These are phyloP conservation scores for Aspergillus pseudoglaucus DNA, from an alignment of 2,329 filamentous ascomycete species.

Conservation along the genomic window DNA sequence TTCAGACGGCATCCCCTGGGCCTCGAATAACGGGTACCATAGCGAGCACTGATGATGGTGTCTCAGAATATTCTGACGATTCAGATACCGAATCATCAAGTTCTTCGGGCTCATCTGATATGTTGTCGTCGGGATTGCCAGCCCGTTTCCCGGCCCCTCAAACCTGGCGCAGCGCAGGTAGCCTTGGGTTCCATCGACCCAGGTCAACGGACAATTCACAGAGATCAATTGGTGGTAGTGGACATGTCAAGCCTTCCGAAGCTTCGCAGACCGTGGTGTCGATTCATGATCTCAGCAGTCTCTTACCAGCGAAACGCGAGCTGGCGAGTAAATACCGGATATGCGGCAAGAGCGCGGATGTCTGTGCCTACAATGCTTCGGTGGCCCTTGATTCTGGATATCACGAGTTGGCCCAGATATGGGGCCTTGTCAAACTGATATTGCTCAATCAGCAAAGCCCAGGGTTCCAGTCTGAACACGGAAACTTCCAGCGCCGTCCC, in stretches of 20 bases:
- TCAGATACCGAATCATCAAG: conserved; percentile 57
- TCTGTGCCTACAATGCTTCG: conserved; percentile 76
- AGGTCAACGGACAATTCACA: conserved; percentile 44
- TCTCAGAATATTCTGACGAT: conserved; percentile 42
- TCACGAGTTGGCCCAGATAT: conserved; percentile 69
- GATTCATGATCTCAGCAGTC: conserved; percentile 61
- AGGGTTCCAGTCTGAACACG: conserved; percentile 54
- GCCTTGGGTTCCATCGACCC: conserved; percentile 52
- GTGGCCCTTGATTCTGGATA: conserved; percentile 67
- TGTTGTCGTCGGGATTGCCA: conserved; percentile 40
- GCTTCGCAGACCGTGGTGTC: conserved; percentile 63
- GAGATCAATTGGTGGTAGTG: conserved; percentile 50
- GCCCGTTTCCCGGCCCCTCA: conserved; percentile 45
- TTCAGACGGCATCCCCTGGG: conserved; percentile 47
- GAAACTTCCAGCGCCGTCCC: conserved; percentile 61
- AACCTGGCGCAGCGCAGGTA: conserved; percentile 45
- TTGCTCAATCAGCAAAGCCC: conserved; percentile 70
- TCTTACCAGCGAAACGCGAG: conserved; percentile 71
- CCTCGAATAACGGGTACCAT: conserved; percentile 37
- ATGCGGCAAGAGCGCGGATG: conserved; percentile 71
- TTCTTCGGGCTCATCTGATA: conserved; percentile 40
- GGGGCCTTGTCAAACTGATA: conserved; percentile 73
- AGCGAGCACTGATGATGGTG: conserved; percentile 38
- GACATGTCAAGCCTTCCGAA: conserved; percentile 42
- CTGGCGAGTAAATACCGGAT: conserved; percentile 76